Conservation (phyloP, 225 moss, liverwort and hornwort genomes). For the Rhytidiadelphus loreus region DNA sequence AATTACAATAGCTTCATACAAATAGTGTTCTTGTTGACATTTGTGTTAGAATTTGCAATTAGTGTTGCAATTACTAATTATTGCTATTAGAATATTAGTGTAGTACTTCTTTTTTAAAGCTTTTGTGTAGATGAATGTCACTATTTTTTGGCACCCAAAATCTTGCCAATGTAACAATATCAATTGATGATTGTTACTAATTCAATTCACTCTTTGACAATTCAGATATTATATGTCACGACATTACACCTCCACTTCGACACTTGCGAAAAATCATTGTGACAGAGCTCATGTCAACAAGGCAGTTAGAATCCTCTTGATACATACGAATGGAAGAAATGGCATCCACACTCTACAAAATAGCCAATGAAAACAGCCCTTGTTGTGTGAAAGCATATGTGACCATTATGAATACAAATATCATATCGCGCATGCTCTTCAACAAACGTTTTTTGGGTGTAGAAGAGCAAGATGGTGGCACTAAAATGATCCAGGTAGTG, state of each 20-base stretch:
- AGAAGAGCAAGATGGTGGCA: not conserved
- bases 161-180: not conserved
- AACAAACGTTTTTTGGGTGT: not conserved
- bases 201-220: not conserved
- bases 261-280: not conserved
- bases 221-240: not conserved
- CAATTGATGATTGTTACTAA: not conserved
- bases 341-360: not conserved
- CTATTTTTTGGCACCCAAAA: not conserved
- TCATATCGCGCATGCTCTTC: not conserved
- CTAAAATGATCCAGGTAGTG: not conserved
- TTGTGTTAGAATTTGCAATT: too few relatives aligned
- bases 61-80: too few relatives aligned
- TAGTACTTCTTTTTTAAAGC: too few relatives aligned
- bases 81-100: too few relatives aligned
- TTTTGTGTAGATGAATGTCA: not conserved
- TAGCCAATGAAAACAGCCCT: not conserved
- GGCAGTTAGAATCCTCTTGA: too few relatives aligned
- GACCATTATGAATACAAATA: not conserved
- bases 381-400: fast-evolving
- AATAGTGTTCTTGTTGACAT: too few relatives aligned
- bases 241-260: not conserved
- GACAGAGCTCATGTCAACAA: not conserved
- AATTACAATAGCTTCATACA: too few relatives aligned
- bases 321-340: not conserved